A percentile compares a stretch with the other conserved stretches of the same genome.
phyloP scores from a whole-genome alignment of 2,329 filamentous ascomycete species.

The Parastagonospora nodorum region DNA sequence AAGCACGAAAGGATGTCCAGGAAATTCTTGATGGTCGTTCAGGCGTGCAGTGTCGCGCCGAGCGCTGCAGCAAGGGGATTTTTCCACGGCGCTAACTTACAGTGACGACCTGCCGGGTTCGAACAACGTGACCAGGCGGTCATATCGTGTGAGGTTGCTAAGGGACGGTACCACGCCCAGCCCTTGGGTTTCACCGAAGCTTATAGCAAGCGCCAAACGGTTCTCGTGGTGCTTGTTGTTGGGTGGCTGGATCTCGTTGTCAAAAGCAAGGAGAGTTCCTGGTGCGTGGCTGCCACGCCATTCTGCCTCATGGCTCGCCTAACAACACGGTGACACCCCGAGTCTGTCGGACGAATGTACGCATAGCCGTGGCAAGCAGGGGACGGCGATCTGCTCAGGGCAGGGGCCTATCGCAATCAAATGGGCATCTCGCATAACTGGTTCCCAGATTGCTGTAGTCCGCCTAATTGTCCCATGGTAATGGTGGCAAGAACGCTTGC shows the following conservation, averaged over 20 bases:
- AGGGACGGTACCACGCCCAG: slow-evolving; percentile 3
- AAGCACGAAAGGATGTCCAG: too few relatives aligned
- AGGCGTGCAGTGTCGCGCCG: neutral
- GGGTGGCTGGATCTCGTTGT: slow-evolving; percentile 4
- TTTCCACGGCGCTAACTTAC: neutral
- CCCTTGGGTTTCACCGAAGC: neutral
- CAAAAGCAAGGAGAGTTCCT: slow-evolving; percentile 12
- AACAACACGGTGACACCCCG: neutral
- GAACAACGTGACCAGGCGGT: slow-evolving; percentile 6
- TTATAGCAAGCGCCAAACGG: slow-evolving; percentile 1
- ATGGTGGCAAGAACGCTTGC: slow-evolving; percentile 7
- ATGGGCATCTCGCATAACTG: slow-evolving; percentile 12
- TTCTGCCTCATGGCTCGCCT: neutral
- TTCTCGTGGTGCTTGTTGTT: slow-evolving; percentile 22
- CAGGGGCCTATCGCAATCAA: slow-evolving; percentile 18
- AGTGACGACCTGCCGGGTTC: neutral
- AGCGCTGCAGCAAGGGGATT: slow-evolving; percentile 1
- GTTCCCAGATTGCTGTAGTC: slow-evolving; percentile 17
- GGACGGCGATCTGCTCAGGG: slow-evolving; percentile 13
- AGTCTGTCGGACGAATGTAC: neutral
- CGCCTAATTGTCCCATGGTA: slow-evolving; percentile 13
- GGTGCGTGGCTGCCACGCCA: neutral
- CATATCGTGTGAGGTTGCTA: slow-evolving; percentile 9
- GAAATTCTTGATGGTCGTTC: neutral
- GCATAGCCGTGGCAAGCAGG: slow-evolving; percentile 3